A percentile compares a stretch with the other conserved stretches of the same genome.
Conservation (phyloP, 805 yeast species). For the Isabelozyma rhagii region DNA sequence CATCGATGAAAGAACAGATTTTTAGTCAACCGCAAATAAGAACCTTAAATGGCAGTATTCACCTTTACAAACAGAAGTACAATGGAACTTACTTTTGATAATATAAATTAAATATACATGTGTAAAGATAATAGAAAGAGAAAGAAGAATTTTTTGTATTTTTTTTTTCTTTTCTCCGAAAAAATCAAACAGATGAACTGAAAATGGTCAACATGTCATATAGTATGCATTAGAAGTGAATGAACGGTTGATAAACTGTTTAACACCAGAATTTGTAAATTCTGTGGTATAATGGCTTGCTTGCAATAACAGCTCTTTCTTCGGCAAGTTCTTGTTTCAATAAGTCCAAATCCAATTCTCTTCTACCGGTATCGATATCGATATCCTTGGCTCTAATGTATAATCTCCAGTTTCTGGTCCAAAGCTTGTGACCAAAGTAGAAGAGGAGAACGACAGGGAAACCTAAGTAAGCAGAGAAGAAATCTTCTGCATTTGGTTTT, state of each 20-base stretch:
- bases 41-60: no score
- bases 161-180: no score
- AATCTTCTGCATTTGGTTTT: constrained; percentile 42
- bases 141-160: no score
- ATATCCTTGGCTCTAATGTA: constrained; percentile 30
- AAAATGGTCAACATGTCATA: neutral
- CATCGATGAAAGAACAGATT: no score
- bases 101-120: neutral
- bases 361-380: constrained; percentile 36
- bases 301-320: constrained; percentile 30
- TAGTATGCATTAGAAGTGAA: neutral
- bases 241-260: neutral
- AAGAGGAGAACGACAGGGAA: constrained; percentile 58
- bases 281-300: constrained; percentile 33
- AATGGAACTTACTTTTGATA: no score
- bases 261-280: constrained; percentile 33
- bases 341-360: constrained; percentile 36
- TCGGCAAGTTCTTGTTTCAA: constrained; percentile 40
- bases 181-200: neutral
- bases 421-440: constrained; percentile 57
- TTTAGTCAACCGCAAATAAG: no score
- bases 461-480: constrained; percentile 67
- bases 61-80: no score
- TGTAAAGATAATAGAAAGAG: neutral
- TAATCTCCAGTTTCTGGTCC: constrained; percentile 35